phyloP scores from a whole-genome alignment of 1,284 basidiomycete genomes.

The Tylopilus sp. region DNA sequence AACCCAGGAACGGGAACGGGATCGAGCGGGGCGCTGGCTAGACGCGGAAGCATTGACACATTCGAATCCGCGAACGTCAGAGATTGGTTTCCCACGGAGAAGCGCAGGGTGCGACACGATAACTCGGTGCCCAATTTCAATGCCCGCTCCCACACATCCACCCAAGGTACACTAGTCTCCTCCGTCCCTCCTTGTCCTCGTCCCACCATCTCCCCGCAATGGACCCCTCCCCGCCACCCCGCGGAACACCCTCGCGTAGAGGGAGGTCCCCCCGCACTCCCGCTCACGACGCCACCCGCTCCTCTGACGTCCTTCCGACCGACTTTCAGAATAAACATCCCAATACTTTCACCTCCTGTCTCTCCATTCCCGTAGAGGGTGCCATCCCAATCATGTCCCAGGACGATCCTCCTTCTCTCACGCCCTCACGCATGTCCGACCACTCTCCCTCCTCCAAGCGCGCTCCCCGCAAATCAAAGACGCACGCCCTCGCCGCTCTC shows the following conservation, averaged over 20 bases:
- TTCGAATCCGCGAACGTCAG: slow-evolving; percentile 35
- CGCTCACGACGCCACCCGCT: slow-evolving; percentile 21
- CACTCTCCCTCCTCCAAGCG: slow-evolving; percentile 47
- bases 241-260: slow-evolving; percentile 31
- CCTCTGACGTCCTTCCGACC: slow-evolving; percentile 31
- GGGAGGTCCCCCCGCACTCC: slow-evolving; percentile 31
- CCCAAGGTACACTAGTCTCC: slow-evolving; percentile 21
- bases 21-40: slow-evolving; percentile 28
- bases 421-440: slow-evolving; percentile 25
- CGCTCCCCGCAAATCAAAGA: slow-evolving; percentile 83
- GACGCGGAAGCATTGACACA: slow-evolving; percentile 33
- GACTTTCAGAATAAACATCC: slow-evolving; percentile 40
- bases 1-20: slow-evolving; percentile 9
- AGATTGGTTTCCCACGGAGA: slow-evolving; percentile 32
- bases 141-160: slow-evolving; percentile 40
- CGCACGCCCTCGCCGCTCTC: slow-evolving; percentile 73
- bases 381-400: slow-evolving; percentile 39
- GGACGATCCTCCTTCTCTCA: slow-evolving; percentile 25
- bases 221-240: slow-evolving; percentile 15
- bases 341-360: slow-evolving; percentile 47
- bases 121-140: slow-evolving; percentile 39
- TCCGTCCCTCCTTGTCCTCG: slow-evolving; percentile 8
- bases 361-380: slow-evolving; percentile 51
- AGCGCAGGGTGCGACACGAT: slow-evolving; percentile 35
- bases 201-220: slow-evolving; percentile 13